Conservation (phyloP, 768 basidiomycete genomes). For the Hebeloma cylindrosporum region DNA sequence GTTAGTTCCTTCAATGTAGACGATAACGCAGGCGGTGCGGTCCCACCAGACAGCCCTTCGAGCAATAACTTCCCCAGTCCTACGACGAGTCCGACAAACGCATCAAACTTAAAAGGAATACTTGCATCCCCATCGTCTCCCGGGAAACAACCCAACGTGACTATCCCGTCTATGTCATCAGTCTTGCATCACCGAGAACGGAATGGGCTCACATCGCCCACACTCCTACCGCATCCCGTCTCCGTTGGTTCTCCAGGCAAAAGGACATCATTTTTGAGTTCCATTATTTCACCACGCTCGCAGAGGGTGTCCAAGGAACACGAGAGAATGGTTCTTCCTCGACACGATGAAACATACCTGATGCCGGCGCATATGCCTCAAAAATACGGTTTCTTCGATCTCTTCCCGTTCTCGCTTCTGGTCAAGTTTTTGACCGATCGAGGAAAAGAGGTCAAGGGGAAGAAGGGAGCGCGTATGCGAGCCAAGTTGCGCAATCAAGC, state of each 20-base stretch:
- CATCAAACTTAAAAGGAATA: too few relatives aligned
- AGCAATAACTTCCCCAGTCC: neutral
- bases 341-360: conserved; percentile 45
- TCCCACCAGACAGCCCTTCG: neutral
- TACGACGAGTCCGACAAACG: neutral
- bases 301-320: conserved; percentile 14
- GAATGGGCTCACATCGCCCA: conserved; percentile 9
- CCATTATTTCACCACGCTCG: conserved; percentile 22
- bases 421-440: conserved; percentile 44
- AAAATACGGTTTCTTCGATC: conserved; percentile 57
- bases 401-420: conserved; percentile 70
- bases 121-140: conserved; percentile 3
- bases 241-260: conserved; percentile 14
- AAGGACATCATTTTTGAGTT: conserved; percentile 9
- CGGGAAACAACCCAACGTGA: conserved; percentile 15
- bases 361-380: conserved; percentile 59
- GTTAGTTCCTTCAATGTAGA: neutral
- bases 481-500: conserved; percentile 47
- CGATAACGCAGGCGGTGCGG: too few relatives aligned
- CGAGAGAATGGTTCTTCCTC: conserved; percentile 37
- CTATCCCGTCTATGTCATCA: conserved; percentile 13
- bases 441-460: conserved; percentile 58
- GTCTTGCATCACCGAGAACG: conserved; percentile 15
- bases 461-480: conserved; percentile 54
- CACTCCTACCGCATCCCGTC: conserved; percentile 25